Percentiles rank a stretch among this genome's conserved stretches.
These are phyloP conservation scores for Allantophomopsis cytisporea DNA, from an alignment of 2,329 filamentous ascomycete species.

Conservation along the genomic window DNA sequence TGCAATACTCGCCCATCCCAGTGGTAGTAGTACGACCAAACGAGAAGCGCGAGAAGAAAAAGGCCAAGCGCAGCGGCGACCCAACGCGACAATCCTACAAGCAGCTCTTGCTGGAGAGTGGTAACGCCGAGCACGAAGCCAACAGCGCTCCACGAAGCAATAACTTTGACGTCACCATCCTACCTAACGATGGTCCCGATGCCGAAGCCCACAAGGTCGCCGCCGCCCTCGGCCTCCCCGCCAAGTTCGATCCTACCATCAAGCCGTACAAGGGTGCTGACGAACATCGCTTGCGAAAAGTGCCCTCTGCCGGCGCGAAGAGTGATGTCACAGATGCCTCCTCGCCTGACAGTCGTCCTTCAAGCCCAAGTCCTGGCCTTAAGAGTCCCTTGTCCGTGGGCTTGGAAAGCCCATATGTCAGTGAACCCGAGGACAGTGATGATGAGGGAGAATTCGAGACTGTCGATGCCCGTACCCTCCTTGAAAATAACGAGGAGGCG, in stretches of 20 bases:
- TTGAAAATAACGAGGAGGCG: constrained; percentile 8
- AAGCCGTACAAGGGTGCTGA: constrained; percentile 32
- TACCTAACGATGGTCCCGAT: constrained; percentile 25
- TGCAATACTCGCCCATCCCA: constrained; percentile 62
- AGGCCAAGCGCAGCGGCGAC: constrained; percentile 52
- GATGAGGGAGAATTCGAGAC: constrained; percentile 18
- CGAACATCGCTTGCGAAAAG: constrained; percentile 7
- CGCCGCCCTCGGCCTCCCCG: constrained; percentile 46
- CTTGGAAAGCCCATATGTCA: constrained; percentile 14
- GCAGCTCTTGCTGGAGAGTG: constrained; percentile 49
- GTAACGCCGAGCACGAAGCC: constrained; percentile 17
- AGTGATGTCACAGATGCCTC: constrained; percentile 10
- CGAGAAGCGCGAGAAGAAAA: constrained; percentile 58
- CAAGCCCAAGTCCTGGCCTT: constrained; percentile 23
- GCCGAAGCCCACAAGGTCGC: constrained; percentile 53
- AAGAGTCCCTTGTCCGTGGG: constrained; percentile 25
- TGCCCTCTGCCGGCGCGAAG: constrained; percentile 11
- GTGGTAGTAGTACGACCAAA: constrained; percentile 62
- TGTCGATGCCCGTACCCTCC: constrained; percentile 12
- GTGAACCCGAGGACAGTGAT: constrained; percentile 19
- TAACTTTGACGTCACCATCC: constrained; percentile 9
- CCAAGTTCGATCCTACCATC: constrained; percentile 48
- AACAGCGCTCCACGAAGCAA: constrained; percentile 8
- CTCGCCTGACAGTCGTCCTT: constrained; percentile 16
- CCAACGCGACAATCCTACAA: constrained; percentile 49